A percentile compares a stretch with the other conserved stretches of the same genome.
phyloP scores from a whole-genome alignment of 2,329 filamentous ascomycete genomes.

The Fusarium nelsonii region DNA sequence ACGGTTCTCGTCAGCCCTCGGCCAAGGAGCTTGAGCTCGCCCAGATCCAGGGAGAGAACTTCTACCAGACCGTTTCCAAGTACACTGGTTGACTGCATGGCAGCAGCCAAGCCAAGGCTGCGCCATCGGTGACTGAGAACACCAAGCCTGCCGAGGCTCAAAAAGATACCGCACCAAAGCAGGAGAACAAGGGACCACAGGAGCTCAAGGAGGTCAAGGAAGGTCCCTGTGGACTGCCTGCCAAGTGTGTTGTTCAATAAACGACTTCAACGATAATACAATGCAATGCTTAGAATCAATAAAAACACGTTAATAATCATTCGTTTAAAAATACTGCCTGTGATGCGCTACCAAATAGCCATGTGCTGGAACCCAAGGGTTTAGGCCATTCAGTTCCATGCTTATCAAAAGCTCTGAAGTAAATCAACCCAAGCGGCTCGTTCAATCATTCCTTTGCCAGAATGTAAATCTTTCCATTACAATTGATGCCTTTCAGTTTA shows the following conservation, averaged over 20 bases:
- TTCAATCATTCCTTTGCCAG: constrained; percentile 5
- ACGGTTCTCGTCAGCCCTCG: constrained; percentile 87
- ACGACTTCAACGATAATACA: constrained; percentile 35
- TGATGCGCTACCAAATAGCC: constrained; percentile 5
- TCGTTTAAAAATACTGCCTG: background rate
- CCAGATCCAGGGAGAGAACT: constrained; percentile 83
- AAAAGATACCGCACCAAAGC: constrained; percentile 37
- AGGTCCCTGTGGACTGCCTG: constrained; percentile 82
- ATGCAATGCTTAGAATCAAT: constrained; percentile 32
- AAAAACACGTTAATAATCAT: constrained; percentile 22
- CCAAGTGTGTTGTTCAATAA: constrained; percentile 78
- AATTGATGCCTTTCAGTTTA: constrained; percentile 48
- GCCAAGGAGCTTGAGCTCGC: constrained; percentile 83
- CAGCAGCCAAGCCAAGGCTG: constrained; percentile 55
- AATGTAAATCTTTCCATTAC: constrained; percentile 45
- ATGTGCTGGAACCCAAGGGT: background rate
- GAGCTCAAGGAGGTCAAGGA: constrained; percentile 64
- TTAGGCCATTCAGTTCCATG: background rate
- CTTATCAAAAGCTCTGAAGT: background rate
- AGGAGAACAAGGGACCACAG: constrained; percentile 41
- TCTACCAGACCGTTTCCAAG: constrained; percentile 83
- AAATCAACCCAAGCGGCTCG: background rate
- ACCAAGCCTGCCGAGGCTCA: constrained; percentile 36
- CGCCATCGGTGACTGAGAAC: constrained; percentile 46
- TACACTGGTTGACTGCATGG: constrained; percentile 83